Percentiles rank a stretch among this genome's conserved stretches.
phyloP scores from a whole-genome alignment of 805 yeast genomes.

The Candida takata region DNA sequence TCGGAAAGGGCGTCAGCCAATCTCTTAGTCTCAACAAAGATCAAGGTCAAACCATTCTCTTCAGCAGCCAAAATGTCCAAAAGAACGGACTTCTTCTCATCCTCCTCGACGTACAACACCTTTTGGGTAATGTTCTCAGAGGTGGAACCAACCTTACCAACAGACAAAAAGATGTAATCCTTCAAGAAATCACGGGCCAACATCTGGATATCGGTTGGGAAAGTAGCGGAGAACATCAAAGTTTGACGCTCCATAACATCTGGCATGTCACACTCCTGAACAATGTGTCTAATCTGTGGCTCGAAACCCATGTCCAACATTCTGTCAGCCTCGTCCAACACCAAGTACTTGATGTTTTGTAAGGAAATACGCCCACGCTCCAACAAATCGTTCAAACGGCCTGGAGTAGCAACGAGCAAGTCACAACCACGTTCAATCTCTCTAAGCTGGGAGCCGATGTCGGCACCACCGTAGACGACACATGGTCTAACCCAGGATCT shows the following conservation, averaged over 20 bases:
- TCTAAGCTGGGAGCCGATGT: constrained; percentile 79
- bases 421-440: constrained; percentile 92
- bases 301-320: constrained; percentile 99
- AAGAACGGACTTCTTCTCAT: constrained; percentile 85
- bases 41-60: constrained; percentile 80
- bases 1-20: constrained; percentile 96
- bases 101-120: constrained; percentile 85
- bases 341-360: constrained; percentile 84
- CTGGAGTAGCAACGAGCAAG: constrained; percentile 96
- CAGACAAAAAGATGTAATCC: constrained; percentile 92
- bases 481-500: constrained; percentile 97
- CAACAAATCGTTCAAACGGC: constrained; percentile 92
- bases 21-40: constrained; percentile 97
- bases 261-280: constrained; percentile 98
- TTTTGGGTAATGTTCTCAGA: constrained; percentile 97
- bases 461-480: constrained; percentile 99
- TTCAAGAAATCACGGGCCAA: constrained; percentile 96
- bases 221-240: constrained; percentile 97
- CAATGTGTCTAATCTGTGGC: constrained; percentile 98
- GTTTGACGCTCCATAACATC: constrained; percentile 88
- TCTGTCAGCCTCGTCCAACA: constrained; percentile 98
- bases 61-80: constrained; percentile 80
- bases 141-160: constrained; percentile 99
- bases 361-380: constrained; percentile 93
- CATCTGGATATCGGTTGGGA: constrained; percentile 96